A percentile compares a stretch with the other conserved stretches of the same genome.
Conservation (phyloP, 176 grass and related monocot species). For the Eragrostis nindensis region DNA sequence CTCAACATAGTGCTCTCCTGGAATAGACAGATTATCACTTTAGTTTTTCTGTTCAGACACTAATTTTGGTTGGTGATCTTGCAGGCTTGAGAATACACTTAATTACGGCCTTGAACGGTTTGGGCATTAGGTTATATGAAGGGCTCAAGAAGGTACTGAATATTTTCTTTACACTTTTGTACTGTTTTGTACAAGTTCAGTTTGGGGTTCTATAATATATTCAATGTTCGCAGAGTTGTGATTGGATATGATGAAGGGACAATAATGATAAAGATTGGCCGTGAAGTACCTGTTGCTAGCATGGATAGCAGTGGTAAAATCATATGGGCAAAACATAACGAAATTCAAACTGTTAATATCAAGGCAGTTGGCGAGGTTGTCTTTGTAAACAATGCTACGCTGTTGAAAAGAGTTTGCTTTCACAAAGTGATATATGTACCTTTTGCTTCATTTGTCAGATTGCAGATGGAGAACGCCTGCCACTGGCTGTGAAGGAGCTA, state of each 20-base stretch:
- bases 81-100: slow-evolving; percentile 71
- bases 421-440: slow-evolving; percentile 2
- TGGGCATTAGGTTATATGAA: slow-evolving; percentile 81
- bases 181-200: slow-evolving; percentile 24
- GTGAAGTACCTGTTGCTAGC: slow-evolving; percentile 69
- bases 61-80: slow-evolving; percentile 26
- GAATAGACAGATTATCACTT: neutral
- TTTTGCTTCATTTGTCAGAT: slow-evolving; percentile 46
- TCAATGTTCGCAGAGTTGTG: slow-evolving; percentile 59
- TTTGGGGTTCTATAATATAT: slow-evolving; percentile 2
- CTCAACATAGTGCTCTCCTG: neutral
- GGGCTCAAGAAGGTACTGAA: slow-evolving; percentile 63
- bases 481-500: slow-evolving; percentile 85
- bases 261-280: slow-evolving; percentile 83
- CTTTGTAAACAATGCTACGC: neutral
- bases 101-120: slow-evolving; percentile 86
- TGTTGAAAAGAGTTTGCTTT: neutral
- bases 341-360: slow-evolving; percentile 93
- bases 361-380: slow-evolving; percentile 85
- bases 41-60: neutral
- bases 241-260: slow-evolving; percentile 81
- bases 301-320: slow-evolving; percentile 74
- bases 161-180: neutral
- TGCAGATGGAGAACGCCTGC: slow-evolving; percentile 78
- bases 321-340: slow-evolving; percentile 81